phyloP scores from a whole-genome alignment of 495 filamentous ascomycete genomes.

The Pyrenula massariospora region DNA sequence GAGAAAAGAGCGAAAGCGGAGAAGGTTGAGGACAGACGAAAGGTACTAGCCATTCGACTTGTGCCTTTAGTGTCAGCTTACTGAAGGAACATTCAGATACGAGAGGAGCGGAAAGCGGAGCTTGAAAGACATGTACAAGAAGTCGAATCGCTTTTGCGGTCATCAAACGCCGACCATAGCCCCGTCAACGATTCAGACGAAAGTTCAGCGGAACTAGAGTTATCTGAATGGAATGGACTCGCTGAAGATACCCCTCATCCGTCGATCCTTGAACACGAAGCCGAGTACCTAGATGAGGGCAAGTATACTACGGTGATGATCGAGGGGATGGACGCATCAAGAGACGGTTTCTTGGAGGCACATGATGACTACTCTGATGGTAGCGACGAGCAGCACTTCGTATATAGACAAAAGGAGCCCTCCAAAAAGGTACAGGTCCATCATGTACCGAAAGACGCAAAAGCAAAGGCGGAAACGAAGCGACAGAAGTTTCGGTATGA shows the following conservation, averaged over 20 bases:
- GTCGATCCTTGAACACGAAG: constrained; percentile 61
- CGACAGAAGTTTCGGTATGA: constrained; percentile 92
- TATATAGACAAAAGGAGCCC: constrained; percentile 11
- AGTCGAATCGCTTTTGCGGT: constrained; percentile 44
- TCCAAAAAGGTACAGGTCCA: constrained; percentile 20
- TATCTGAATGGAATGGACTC: constrained; percentile 52
- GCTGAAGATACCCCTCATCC: constrained; percentile 23
- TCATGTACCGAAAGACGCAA: constrained; percentile 14
- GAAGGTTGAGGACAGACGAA: constrained; percentile 56
- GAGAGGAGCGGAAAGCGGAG: constrained; percentile 67
- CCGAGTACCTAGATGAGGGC: constrained; percentile 94
- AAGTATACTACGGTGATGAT: constrained; percentile 89
- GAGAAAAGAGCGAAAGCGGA: constrained; percentile 61
- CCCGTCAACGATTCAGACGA: constrained; percentile 6
- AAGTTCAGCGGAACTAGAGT: not conserved
- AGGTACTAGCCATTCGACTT: constrained; percentile 38
- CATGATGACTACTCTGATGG: constrained; percentile 33
- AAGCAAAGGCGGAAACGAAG: constrained; percentile 54
- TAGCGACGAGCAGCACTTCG: constrained; percentile 15
- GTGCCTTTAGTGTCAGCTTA: constrained; percentile 1
- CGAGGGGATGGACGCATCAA: constrained; percentile 74
- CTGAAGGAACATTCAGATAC: constrained; percentile 38
- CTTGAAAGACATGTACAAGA: constrained; percentile 67
- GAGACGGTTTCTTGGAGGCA: constrained; percentile 47
- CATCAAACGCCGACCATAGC: not conserved